Base-by-base conservation (phyloP, 495 filamentous ascomycete species). In the Penicillium turbatum region DNA sequence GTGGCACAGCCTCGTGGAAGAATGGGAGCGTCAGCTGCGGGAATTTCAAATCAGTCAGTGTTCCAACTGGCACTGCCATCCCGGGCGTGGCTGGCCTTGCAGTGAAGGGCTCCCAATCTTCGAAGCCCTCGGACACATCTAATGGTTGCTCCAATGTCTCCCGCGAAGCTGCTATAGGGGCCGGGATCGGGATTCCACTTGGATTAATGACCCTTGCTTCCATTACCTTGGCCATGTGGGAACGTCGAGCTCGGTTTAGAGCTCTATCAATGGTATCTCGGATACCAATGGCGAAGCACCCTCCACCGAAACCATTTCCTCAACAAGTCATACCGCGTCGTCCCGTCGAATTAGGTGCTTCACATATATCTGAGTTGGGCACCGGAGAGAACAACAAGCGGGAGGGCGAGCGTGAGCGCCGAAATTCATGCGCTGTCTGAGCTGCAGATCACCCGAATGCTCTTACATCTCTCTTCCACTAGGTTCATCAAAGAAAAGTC, bases 201-300 rank as follows among this genome's bases (percentile, higher is more conserved):
- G 48, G 49, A 13, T 54, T 56, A 4, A 59, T 67, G 11, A 63
- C 50, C 8, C 59, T 68, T 8, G 61, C 53, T 5, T 67, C 62
- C 11, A 63, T 56, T 30, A 45, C 34, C 21, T 57, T 53, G 39
- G 57, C 59, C 3, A 30, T 62, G 3, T 55, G 59, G 55, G 55
- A 62, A 15, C 46, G 59, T 31, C 40, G 55, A 6, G 26, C 35
- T 9, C 43, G 52, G 6, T 10, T 41, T 4, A 48, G 31, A 17
- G 52, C 52, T n/a, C 15, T 55, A 7, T 38, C 52, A 26, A 24
- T 12, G 9, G 8, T 4, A 2, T 11, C 6, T 4, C 41, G 12
- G 1, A 9, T 16, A 17, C 26, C 41, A 6, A 31, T 44, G 26
- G 6, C 37, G 16, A 44, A 44, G 3, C 40, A 5, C 3, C 40